phyloP scores from a whole-genome alignment of 495 filamentous ascomycete genomes.

The Polyplosphaeria fusca region DNA sequence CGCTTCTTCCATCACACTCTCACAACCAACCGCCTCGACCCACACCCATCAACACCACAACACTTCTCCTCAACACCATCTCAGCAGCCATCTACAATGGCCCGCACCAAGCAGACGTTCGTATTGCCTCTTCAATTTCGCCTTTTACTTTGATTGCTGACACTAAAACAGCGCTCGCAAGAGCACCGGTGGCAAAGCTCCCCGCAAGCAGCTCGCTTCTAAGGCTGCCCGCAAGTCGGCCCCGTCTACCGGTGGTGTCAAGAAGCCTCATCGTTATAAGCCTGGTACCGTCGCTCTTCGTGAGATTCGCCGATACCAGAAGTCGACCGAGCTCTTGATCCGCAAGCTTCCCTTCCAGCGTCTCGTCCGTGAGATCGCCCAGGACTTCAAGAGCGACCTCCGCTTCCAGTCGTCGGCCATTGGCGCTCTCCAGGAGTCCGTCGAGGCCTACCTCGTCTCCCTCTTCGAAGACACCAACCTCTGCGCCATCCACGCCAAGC shows the following conservation, averaged over 20 bases:
- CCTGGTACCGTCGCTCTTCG: slow-evolving; percentile 99
- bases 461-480: slow-evolving; percentile 99
- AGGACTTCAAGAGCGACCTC: slow-evolving; percentile 99
- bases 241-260: slow-evolving; percentile 69
- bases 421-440: slow-evolving; percentile 99
- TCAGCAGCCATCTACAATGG: slow-evolving; percentile 59
- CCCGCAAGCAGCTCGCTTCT: slow-evolving; percentile 36
- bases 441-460: slow-evolving; percentile 99
- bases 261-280: slow-evolving; percentile 99
- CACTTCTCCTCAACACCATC: slow-evolving; percentile 26
- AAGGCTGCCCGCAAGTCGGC: slow-evolving; percentile 38
- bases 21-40: slow-evolving; percentile 44
- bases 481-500: slow-evolving; percentile 99
- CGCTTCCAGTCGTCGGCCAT: slow-evolving; percentile 99
- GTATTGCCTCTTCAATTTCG: neutral
- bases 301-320: slow-evolving; percentile 99
- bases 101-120: slow-evolving; percentile 98
- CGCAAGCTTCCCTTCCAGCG: slow-evolving; percentile 99
- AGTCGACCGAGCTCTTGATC: slow-evolving; percentile 99
- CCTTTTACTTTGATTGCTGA: slow-evolving; percentile 34
- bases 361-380: slow-evolving; percentile 98
- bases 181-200: slow-evolving; percentile 37
- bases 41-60: slow-evolving; percentile 30
- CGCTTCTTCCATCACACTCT: slow-evolving; percentile 48
- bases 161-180: slow-evolving; percentile 49